Conservation (phyloP, 2,329 filamentous ascomycete species). For the Seiridium unicorne region DNA sequence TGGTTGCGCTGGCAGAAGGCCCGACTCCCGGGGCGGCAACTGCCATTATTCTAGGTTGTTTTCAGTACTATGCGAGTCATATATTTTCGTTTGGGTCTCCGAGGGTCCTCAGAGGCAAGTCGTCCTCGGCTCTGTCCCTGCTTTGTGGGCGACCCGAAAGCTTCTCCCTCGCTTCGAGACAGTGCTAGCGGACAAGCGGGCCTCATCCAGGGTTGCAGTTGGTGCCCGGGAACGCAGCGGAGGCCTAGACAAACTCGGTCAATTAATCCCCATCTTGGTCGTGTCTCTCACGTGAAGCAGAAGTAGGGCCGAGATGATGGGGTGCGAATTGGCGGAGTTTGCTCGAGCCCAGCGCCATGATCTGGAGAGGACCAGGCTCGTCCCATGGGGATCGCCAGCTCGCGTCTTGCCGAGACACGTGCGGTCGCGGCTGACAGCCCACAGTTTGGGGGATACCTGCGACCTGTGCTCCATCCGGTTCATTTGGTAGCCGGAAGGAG, state of each 20-base stretch:
- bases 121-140: background rate
- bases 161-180: too few relatives aligned
- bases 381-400: background rate
- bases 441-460: background rate
- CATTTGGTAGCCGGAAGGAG: background rate
- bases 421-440: background rate
- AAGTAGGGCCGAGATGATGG: background rate
- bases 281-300: background rate
- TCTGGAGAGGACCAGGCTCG: too few relatives aligned
- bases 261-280: too few relatives aligned
- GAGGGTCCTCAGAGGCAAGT: too few relatives aligned
- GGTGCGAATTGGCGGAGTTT: background rate
- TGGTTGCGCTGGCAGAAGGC: conserved; percentile 1
- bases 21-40: conserved; percentile 1
- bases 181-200: too few relatives aligned
- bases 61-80: background rate
- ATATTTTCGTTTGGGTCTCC: too few relatives aligned
- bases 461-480: too few relatives aligned
- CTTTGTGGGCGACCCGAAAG: background rate
- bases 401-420: background rate
- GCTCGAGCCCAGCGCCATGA: background rate
- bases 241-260: too few relatives aligned
- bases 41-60: background rate
- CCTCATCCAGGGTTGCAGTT: too few relatives aligned
- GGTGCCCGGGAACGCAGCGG: too few relatives aligned